Conservation (phyloP, 176 grass and related monocot species). For the Zea luxurians region DNA sequence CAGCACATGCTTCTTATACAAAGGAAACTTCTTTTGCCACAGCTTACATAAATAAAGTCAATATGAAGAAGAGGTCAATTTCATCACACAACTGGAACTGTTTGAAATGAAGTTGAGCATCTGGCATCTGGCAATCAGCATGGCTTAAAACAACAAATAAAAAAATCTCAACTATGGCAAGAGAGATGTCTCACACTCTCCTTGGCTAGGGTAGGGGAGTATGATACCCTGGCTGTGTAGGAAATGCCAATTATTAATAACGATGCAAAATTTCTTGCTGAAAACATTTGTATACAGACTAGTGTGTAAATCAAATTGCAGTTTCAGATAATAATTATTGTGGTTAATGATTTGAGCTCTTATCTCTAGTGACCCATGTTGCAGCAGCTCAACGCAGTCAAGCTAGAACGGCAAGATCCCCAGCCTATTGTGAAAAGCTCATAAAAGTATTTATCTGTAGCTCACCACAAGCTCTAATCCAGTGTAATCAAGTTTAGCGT, state of each 20-base stretch:
- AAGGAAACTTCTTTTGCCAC: neutral
- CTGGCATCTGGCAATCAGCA: slow-evolving; percentile 25
- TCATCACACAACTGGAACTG: neutral
- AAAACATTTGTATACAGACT: neutral
- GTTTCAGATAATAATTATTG: slow-evolving; percentile 8
- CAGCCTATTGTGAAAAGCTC: slow-evolving; percentile 5
- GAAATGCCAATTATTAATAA: neutral
- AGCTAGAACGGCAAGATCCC: neutral
- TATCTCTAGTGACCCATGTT: neutral
- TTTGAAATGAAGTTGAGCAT: slow-evolving; percentile 11
- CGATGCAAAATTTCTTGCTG: neutral
- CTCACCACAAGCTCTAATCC: neutral
- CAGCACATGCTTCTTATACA: neutral
- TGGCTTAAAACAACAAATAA: neutral
- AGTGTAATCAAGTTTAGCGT: slow-evolving; percentile 12
- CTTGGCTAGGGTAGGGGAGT: neutral
- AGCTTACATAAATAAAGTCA: neutral
- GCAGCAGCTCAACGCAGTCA: neutral
- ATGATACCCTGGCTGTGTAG: neutral
- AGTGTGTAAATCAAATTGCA: neutral
- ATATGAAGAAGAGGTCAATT: neutral
- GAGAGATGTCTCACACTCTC: neutral
- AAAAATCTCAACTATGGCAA: neutral
- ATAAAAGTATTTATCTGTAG: neutral
- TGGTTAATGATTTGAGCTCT: slow-evolving; percentile 5